Evolutionary conservation across 441 rosid genomes (phyloP).

Genomic region (Brassica hybrid): DNA sequence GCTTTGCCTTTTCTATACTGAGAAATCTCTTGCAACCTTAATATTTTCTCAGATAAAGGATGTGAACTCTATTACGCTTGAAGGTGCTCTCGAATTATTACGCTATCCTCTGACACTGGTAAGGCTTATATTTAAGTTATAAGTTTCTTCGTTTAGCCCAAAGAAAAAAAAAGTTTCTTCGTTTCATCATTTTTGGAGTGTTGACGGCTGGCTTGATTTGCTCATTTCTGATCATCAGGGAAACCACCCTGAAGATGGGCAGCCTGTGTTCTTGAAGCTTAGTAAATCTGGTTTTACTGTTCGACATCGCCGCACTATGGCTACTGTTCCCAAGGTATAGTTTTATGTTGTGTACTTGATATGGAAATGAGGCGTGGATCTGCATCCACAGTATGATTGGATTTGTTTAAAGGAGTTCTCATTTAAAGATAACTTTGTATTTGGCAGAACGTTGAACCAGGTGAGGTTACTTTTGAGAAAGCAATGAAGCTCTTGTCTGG

Average conservation of each 20-base stretch:
- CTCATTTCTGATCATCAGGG: constrained; percentile 63
- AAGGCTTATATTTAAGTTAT: constrained; percentile 39
- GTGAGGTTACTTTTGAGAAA: constrained; percentile 69
- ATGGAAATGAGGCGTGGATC: constrained; percentile 22
- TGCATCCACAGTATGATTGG: constrained; percentile 11
- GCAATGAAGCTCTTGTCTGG: constrained; percentile 77
- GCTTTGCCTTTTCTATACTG: constrained; percentile 15
- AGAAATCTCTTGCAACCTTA: constrained; percentile 35
- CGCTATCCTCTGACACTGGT: constrained; percentile 88
- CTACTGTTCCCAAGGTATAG: constrained; percentile 89
- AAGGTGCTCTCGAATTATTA: constrained; percentile 79
- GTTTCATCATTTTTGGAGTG: constrained; percentile 24
- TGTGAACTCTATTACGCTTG: constrained; percentile 63
- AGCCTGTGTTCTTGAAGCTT: constrained; percentile 70
- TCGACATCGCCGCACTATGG: constrained; percentile 79
- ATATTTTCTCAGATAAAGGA: constrained; percentile 70
- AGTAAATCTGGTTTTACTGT: constrained; percentile 71
- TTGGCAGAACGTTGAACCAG: constrained; percentile 70
- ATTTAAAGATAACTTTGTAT: constrained; percentile 29
- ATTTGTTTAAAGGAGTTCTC: constrained; percentile 21
- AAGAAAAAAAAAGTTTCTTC: neutral
- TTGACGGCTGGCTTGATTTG: constrained; percentile 31
- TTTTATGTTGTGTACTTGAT: constrained; percentile 1
- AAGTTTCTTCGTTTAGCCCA: neutral
- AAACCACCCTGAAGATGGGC: constrained; percentile 82